These are phyloP conservation scores for Knoxdaviesia proteae DNA, from an alignment of 2,329 filamentous ascomycete species.

Conservation along the genomic window DNA sequence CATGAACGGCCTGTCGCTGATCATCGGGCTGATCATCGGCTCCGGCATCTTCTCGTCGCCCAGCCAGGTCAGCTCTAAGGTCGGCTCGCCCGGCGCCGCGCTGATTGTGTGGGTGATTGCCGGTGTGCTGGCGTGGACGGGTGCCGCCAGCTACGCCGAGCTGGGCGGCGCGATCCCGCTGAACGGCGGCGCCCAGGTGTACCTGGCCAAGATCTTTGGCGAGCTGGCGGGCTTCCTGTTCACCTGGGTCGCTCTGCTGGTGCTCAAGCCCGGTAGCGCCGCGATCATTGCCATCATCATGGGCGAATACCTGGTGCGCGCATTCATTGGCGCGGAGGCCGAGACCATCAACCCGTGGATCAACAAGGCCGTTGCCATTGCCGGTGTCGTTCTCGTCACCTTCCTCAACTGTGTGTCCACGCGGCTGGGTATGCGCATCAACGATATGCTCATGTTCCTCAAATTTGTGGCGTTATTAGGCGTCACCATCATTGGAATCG, in stretches of 20 bases:
- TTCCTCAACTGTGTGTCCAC: slow-evolving; percentile 82
- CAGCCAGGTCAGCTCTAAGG: slow-evolving; percentile 77
- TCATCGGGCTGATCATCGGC: slow-evolving; percentile 85
- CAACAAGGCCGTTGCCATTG: slow-evolving; percentile 68
- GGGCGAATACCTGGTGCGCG: slow-evolving; percentile 87
- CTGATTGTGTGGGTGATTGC: slow-evolving; percentile 83
- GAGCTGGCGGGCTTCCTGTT: slow-evolving; percentile 87
- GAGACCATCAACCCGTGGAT: slow-evolving; percentile 68
- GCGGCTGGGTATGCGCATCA: slow-evolving; percentile 64
- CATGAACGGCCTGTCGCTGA: slow-evolving; percentile 75
- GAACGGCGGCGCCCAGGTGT: slow-evolving; percentile 86
- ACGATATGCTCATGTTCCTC: slow-evolving; percentile 89
- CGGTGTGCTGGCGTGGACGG: slow-evolving; percentile 88
- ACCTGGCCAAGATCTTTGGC: slow-evolving; percentile 88
- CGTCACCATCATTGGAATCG: slow-evolving; percentile 70
- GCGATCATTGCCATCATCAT: slow-evolving; percentile 97
- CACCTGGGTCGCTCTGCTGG: slow-evolving; percentile 86
- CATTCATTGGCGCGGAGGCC: slow-evolving; percentile 69
- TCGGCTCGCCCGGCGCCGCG: slow-evolving; percentile 75
- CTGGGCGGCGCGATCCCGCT: slow-evolving; percentile 87
- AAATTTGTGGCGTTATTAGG: slow-evolving; percentile 82
- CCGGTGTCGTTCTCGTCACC: slow-evolving; percentile 57
- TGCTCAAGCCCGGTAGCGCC: slow-evolving; percentile 79
- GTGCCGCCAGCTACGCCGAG: slow-evolving; percentile 86
- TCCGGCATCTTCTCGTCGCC: slow-evolving; percentile 93